phyloP scores from a whole-genome alignment of 371 early-diverging fungal species.

The Blastocladiella emersonii region DNA sequence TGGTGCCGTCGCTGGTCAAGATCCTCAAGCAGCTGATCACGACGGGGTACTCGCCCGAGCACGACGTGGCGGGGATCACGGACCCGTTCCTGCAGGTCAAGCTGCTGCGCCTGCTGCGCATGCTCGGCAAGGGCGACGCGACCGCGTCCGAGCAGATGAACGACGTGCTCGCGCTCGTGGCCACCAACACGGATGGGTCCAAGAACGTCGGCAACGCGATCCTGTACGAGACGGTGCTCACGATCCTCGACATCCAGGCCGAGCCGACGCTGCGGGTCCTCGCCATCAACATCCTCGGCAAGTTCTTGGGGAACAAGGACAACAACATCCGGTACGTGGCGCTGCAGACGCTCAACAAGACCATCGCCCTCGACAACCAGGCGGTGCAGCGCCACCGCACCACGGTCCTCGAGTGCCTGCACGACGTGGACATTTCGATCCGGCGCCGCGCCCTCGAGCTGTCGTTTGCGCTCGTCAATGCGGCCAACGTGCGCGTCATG shows the following conservation, averaged over 20 bases:
- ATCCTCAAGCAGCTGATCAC: conserved; percentile 77
- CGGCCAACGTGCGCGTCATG: conserved; percentile 80
- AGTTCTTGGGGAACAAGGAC: conserved; percentile 84
- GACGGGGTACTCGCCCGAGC: conserved; percentile 83
- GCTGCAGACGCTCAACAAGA: conserved; percentile 77
- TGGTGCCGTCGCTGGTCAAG: conserved; percentile 70
- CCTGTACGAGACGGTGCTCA: conserved; percentile 87
- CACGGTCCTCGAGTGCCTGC: conserved; percentile 87
- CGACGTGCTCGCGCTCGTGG: conserved; percentile 90
- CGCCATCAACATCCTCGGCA: conserved; percentile 92
- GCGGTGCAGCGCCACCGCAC: conserved; percentile 95
- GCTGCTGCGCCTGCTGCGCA: conserved; percentile 75
- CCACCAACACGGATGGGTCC: conserved; percentile 82
- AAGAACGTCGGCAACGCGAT: conserved; percentile 96
- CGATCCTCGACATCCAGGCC: conserved; percentile 87
- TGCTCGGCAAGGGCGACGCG: conserved; percentile 69
- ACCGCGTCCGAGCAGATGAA: conserved; percentile 89
- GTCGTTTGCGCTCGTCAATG: conserved; percentile 85
- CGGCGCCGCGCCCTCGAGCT: conserved; percentile 91
- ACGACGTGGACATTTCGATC: conserved; percentile 90
- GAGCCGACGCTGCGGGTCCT: conserved; percentile 82
- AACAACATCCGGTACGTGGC: conserved; percentile 97
- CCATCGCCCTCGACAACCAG: conserved; percentile 70
- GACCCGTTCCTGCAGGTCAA: conserved; percentile 96
- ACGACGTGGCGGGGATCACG: conserved; percentile 88